Conservation (phyloP, 495 filamentous ascomycete genomes). For the Neurospora sp. region DNA sequence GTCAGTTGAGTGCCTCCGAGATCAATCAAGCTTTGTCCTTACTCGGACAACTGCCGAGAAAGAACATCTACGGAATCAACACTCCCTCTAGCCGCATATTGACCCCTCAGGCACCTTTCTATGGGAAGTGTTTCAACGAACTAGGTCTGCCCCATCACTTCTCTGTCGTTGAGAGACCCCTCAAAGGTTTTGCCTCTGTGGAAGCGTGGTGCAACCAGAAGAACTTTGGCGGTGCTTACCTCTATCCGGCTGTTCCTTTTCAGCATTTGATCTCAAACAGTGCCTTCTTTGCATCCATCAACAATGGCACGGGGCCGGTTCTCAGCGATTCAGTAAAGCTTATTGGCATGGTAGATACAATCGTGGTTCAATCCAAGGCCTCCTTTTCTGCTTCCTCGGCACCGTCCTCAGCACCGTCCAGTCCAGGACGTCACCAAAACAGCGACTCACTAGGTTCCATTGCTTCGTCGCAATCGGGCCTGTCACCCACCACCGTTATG, state of each 20-base stretch:
- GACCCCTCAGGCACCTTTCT: conserved; percentile 69
- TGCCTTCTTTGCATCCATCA: conserved; percentile 31
- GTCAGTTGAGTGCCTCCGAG: conserved; percentile 72
- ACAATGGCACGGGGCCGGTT: conserved; percentile 47
- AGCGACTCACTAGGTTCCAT: conserved; percentile 13
- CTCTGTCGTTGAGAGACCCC: conserved; percentile 59
- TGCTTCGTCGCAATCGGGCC: conserved; percentile 13
- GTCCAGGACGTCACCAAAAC: conserved; percentile 24
- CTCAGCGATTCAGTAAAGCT: conserved; percentile 62
- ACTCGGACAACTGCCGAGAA: conserved; percentile 71
- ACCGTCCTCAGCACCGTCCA: conserved; percentile 28
- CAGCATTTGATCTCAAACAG: conserved; percentile 27
- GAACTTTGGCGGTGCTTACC: conserved; percentile 67
- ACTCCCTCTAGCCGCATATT: conserved; percentile 48
- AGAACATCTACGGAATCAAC: conserved; percentile 69
- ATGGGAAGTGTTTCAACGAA: conserved; percentile 83
- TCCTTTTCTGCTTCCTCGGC: conserved; percentile 23
- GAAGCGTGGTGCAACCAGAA: conserved; percentile 58
- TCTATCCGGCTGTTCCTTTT: conserved; percentile 57
- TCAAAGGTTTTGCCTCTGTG: conserved; percentile 44
- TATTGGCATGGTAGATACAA: conserved; percentile 72
- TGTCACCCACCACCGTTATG: conserved; percentile 37
- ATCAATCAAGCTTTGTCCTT: conserved; percentile 69
- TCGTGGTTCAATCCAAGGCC: conserved; percentile 46
- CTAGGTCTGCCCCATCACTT: conserved; percentile 73